Base-by-base conservation (phyloP, 1,284 basidiomycete species). In the Rhodotorula sp. region DNA sequence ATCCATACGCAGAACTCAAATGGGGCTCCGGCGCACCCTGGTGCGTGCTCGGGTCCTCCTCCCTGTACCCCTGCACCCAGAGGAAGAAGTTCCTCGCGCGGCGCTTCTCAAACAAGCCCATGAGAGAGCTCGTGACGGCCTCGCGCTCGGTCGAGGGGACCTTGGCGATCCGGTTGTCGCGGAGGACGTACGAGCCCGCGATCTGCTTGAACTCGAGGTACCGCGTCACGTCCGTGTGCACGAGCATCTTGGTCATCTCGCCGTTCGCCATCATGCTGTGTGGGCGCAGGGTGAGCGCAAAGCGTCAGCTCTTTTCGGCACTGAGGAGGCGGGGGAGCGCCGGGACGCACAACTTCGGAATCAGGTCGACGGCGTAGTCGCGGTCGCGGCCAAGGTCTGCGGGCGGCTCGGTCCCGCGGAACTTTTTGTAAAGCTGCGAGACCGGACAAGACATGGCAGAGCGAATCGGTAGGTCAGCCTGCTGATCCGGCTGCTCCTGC, bases 201-300 rank as follows among this genome's bases (percentile, higher is more conserved):
- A 99, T 98, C 85, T 98, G 96, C 86, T 99, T 99, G 87, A 99
- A 99, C 83, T 99, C 97, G 81, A 99, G 90, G 85, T 99, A 99
- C 73, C 95, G 90, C 48, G 93, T 97, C 74, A 99, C 97, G 81
- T 99, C 95, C 78, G 97, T 99, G 86, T 99, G 96, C 60, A 99
- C 95, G 75, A 99, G 90, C 83, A 99, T 99, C 83, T 91, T 91
- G 70, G 95, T 97, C 80, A 99, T 90, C 83, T 98, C 96, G 72
- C 97, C 97, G 37, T 94, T 96, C 50, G 97, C 92, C 81, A 99
- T 95, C 86, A 99, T 99, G 85, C 76, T 77, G 75, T 8, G 55
- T 19, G 8, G 19, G 21, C 9, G 7, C 8, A 0, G 48, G 10
- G 44, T 64, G 21, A 96, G 96, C 84, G 94, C 13, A 12, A 8